Base-by-base conservation (phyloP, 23 red algal genomes). In the Pyropia haitanensis region DNA sequence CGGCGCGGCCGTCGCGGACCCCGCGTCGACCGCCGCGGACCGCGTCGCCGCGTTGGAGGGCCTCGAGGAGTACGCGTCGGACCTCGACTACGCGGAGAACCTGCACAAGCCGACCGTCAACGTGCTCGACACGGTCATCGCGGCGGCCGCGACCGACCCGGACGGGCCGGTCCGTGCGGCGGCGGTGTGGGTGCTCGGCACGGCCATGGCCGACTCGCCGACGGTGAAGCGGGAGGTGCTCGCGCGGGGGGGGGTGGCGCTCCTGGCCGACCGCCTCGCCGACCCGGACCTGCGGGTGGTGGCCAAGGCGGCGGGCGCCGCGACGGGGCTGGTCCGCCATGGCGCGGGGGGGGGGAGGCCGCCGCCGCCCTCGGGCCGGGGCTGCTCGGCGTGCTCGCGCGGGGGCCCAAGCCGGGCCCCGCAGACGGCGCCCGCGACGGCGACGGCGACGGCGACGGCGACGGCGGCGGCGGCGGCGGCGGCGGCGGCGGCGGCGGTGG, bases 61-160 rank as follows among this genome's bases (percentile, higher is more conserved):
- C 2, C 27, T 90, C 3, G 67, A 90, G 66, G 86, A 90, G 33
- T 82, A 76, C 58, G 70, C 77, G 30, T 53, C 62, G 50, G 86
- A 90, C 60, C 64, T 80, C 18, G 80, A 90, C 51, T 90, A 69
- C 21, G 86, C 86, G 3, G 58, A 80, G 25, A 90, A 90, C 33
- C 70, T 90, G 48, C 70, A 76, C 6, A 90, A 90, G 55, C 30
- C 39, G 0, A 46, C 39, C 8, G 26, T 81, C 18, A 75, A 75
- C 12, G 75, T 77, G 58, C 69, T 90, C 18, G 63, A 83, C 21
- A 68, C 86, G 21, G 53, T 79, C 58, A 44, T 89, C 31, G 34
- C 76, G 13, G 46, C 24, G 25, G 54, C 73, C 20, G 52, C 19
- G 1, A 46, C 51, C 5, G 86, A 74, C 24, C 18, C 27, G 5